Conservation (phyloP, 2,329 filamentous ascomycete genomes). For the Waltergamsia citrina region DNA sequence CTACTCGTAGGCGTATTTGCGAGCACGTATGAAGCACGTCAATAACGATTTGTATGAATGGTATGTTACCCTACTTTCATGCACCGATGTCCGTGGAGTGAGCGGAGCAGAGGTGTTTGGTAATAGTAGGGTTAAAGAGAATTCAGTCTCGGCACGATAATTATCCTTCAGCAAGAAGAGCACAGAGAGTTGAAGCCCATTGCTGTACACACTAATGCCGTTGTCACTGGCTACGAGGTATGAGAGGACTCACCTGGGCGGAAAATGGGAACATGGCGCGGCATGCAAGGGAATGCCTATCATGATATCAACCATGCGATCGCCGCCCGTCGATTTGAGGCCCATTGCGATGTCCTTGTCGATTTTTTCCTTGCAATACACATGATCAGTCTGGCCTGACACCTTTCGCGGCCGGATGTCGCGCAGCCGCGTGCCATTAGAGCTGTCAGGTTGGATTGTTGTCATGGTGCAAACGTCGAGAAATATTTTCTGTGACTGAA, state of each 20-base stretch:
- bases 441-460: too few relatives aligned
- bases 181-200: conserved; percentile 35
- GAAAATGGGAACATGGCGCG: neutral
- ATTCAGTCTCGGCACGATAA: conserved; percentile 46
- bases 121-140: conserved; percentile 36
- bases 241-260: too few relatives aligned
- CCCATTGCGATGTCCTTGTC: too few relatives aligned
- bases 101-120: conserved; percentile 41
- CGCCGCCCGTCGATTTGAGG: too few relatives aligned
- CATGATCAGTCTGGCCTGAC: too few relatives aligned
- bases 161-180: conserved; percentile 47
- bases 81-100: conserved; percentile 35
- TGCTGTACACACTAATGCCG: conserved; percentile 54
- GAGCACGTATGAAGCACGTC: neutral
- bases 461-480: too few relatives aligned
- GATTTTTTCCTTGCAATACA: too few relatives aligned
- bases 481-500: too few relatives aligned
- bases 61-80: conserved; percentile 45
- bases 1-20: neutral
- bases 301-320: neutral
- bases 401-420: too few relatives aligned
- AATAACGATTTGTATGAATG: conserved; percentile 1
- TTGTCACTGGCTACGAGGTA: too few relatives aligned
- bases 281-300: neutral
- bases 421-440: too few relatives aligned